Base-by-base conservation (phyloP, 257 asterid species). In the Solanum gandarillasii region DNA sequence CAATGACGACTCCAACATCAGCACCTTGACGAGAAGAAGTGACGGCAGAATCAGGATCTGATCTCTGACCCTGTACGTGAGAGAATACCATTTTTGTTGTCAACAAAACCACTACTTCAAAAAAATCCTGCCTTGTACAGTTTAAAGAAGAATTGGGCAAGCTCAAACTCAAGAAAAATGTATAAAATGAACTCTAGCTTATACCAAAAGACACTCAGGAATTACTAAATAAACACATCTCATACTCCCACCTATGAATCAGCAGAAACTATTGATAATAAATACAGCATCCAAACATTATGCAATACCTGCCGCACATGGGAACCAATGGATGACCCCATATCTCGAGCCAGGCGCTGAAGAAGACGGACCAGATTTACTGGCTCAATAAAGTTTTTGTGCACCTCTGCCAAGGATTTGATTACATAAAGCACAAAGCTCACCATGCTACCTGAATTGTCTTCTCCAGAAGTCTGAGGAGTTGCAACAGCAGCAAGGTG, bases 21-120 rank as follows among this genome's bases (percentile, higher is more conserved):
- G 97, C 96, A 90, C 95, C 99, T 92, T 97, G 99, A 87, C 98
- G 99, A 87, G 99, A 95, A 88, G 98, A 97, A 84, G 99, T 93
- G 90, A 93, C 97, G 31, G 98, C 95, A 87, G 98, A 93, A 92
- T 97, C 99, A 88, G 96, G 90, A 87, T 96, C 99, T 76, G 96
- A 90, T 92, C 96, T 94, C 90, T 94, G 99, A 88, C 95, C 98
- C 99, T 95, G 92, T 62, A 88, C 92, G 71, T 62, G 73, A 55
- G 52, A 86, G 38, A 14, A 34, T 83, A 83, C 70, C 75, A 86
- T 16, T 32, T n/a, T 65, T 34, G 29, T 46, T 6, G 20, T 82
- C 86, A 82, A 82, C 68, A 82, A 82, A 82, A 48, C 35, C 43
- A 82, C 43, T 31, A 48, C 86, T 16, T 31, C 8, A 52, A 79